A percentile compares a stretch with the other conserved stretches of the same genome.
These are phyloP conservation scores for Globisporangium okanoganense DNA, from an alignment of 352 stramenopile genomes.

Conservation along the genomic window DNA sequence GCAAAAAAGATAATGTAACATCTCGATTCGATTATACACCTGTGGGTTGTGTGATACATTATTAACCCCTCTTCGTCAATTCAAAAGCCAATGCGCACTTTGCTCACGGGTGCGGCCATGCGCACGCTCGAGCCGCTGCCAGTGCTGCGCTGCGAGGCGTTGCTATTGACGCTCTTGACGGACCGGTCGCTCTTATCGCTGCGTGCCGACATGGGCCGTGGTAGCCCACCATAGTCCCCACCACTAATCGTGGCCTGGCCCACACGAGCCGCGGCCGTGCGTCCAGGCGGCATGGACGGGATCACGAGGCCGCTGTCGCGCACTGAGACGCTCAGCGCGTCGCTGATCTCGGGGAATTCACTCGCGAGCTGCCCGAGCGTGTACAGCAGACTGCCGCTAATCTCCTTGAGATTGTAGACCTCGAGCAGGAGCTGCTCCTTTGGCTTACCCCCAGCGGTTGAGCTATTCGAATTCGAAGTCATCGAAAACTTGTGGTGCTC, in stretches of 20 bases:
- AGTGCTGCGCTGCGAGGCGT: conserved; percentile 41
- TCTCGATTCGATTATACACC: conserved; percentile 7
- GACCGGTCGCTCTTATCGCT: conserved; percentile 72
- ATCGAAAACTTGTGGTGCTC: conserved; percentile 40
- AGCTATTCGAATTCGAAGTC: neutral
- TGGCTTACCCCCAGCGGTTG: conserved; percentile 26
- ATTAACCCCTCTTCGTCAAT: neutral
- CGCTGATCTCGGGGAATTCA: conserved; percentile 92
- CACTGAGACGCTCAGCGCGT: conserved; percentile 68
- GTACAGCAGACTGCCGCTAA: conserved; percentile 85
- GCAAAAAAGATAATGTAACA: conserved; percentile 14
- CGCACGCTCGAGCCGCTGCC: conserved; percentile 46
- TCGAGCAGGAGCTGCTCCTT: conserved; percentile 87
- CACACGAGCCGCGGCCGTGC: conserved; percentile 44
- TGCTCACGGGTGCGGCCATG: conserved; percentile 57
- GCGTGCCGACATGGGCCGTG: conserved; percentile 54
- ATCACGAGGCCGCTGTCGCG: conserved; percentile 77
- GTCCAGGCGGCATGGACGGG: conserved; percentile 63
- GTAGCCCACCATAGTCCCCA: conserved; percentile 23
- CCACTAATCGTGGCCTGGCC: conserved; percentile 18
- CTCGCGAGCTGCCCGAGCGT: conserved; percentile 90
- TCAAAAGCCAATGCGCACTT: conserved; percentile 59
- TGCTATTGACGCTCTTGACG: conserved; percentile 47
- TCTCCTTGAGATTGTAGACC: conserved; percentile 71
- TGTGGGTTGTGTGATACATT: neutral